A percentile compares a stretch with the other conserved stretches of the same genome.
These are phyloP conservation scores for Huntiella bhutanensis DNA, from an alignment of 2,329 filamentous ascomycete genomes.

Conservation along the genomic window DNA sequence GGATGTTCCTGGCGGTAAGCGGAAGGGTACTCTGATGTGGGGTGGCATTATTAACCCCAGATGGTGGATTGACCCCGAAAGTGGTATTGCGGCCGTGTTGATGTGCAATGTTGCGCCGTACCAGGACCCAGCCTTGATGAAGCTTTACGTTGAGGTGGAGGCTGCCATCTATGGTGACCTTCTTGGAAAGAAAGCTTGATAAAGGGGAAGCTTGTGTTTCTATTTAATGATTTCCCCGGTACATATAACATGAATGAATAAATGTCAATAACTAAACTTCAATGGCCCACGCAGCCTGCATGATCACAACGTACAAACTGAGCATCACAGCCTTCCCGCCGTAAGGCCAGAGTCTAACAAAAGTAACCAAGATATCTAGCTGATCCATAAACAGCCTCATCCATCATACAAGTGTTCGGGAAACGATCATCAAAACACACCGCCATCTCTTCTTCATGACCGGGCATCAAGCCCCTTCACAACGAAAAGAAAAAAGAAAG, in stretches of 20 bases:
- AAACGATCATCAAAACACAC: background rate
- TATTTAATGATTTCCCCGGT: background rate
- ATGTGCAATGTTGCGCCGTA: conserved; percentile 22
- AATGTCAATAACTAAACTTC: too few species aligned
- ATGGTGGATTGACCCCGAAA: conserved; percentile 24
- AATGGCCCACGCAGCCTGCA: too few species aligned
- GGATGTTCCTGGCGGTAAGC: conserved; percentile 22
- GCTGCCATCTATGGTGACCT: conserved; percentile 20
- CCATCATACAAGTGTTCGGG: too few species aligned
- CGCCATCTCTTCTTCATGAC: conserved; percentile 9
- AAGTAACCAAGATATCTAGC: too few species aligned
- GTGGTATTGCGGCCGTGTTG: conserved; percentile 23
- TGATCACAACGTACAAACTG: too few species aligned
- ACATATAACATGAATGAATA: too few species aligned
- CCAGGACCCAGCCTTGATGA: conserved; percentile 20
- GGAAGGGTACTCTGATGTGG: conserved; percentile 26
- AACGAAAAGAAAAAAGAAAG: conserved; percentile 9
- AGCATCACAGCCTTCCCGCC: too few species aligned
- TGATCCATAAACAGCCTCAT: too few species aligned
- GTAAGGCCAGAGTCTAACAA: too few species aligned
- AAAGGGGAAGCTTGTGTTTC: background rate
- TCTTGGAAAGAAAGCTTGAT: background rate
- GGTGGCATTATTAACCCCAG: conserved; percentile 23
- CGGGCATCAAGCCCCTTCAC: conserved; percentile 5
- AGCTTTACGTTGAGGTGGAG: conserved; percentile 23